phyloP scores from a whole-genome alignment of 163 green algal species.

The Chlorella variabilis region DNA sequence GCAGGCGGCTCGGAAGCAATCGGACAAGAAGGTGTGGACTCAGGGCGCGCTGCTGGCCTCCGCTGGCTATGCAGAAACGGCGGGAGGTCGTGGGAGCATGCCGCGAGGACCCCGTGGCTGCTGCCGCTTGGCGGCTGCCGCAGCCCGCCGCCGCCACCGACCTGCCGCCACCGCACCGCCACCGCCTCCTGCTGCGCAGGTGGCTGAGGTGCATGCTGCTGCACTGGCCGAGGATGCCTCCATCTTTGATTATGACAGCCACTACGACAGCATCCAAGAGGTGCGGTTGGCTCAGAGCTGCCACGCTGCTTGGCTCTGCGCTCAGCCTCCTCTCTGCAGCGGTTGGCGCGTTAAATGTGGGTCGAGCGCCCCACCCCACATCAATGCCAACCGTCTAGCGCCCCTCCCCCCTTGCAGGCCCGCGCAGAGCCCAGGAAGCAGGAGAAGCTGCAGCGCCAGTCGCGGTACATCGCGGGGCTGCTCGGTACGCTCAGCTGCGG shows the following conservation, averaged over 20 bases:
- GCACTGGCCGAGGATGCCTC: constrained; percentile 88
- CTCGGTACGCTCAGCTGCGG: constrained; percentile 45
- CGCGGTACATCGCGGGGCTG: constrained; percentile 83
- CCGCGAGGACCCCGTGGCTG: no score
- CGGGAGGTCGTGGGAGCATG: no score
- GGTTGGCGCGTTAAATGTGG: no score
- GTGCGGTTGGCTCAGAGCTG: constrained; percentile 1
- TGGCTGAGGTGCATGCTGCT: constrained; percentile 80
- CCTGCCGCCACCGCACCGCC: not conserved
- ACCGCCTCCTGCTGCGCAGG: constrained; percentile 54
- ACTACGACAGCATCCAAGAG: constrained; percentile 87
- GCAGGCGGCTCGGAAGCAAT: constrained; percentile 75
- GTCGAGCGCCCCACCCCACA: no score
- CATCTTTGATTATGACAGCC: constrained; percentile 95
- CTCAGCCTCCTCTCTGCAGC: no score
- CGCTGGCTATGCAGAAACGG: not conserved
- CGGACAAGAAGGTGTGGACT: constrained; percentile 73
- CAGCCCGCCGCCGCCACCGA: not conserved
- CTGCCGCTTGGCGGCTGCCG: no score
- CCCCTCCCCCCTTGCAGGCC: constrained; percentile 7
- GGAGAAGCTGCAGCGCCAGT: constrained; percentile 73
- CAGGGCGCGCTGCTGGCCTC: not conserved
- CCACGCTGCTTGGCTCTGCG: no score
- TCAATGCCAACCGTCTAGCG: not conserved
- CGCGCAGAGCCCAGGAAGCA: constrained; percentile 58